These are phyloP conservation scores for Sicyos edulis DNA, from an alignment of 306 rosid genomes.

Conservation along the genomic window DNA sequence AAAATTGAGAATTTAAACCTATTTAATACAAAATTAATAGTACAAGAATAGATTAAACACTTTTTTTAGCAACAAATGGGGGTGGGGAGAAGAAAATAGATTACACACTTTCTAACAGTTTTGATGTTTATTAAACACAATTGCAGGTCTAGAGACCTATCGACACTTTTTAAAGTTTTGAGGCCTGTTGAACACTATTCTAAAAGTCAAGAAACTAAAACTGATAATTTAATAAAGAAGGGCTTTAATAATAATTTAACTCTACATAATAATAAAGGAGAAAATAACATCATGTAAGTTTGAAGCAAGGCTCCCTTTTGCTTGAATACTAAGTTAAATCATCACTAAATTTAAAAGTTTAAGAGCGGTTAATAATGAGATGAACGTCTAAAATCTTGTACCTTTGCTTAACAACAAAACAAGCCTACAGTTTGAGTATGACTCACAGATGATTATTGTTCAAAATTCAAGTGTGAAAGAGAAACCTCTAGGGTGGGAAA, in stretches of 20 bases:
- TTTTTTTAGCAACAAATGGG: too few relatives aligned
- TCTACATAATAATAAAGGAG: not conserved
- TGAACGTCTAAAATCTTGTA: not conserved
- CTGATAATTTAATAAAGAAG: too few relatives aligned
- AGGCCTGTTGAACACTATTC: not conserved
- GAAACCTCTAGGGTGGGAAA: not conserved
- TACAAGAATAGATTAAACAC: not conserved
- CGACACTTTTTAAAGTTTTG: not conserved
- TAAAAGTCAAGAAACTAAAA: too few relatives aligned
- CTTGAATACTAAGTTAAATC: not conserved
- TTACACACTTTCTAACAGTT: too few relatives aligned
- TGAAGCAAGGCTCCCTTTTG: not conserved
- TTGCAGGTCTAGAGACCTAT: too few relatives aligned
- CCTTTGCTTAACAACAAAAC: not conserved
- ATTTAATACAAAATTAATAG: not conserved
- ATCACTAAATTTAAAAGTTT: not conserved
- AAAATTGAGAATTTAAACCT: not conserved
- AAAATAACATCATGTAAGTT: not conserved
- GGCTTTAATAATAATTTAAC: not conserved
- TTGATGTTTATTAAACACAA: too few relatives aligned
- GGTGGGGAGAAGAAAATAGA: too few relatives aligned
- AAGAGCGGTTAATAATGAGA: not conserved
- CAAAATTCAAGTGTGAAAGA: not conserved
- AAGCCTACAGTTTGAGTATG: not conserved
- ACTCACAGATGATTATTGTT: not conserved